Conservation (phyloP, 805 yeast genomes). For the Lachancea waltii region DNA sequence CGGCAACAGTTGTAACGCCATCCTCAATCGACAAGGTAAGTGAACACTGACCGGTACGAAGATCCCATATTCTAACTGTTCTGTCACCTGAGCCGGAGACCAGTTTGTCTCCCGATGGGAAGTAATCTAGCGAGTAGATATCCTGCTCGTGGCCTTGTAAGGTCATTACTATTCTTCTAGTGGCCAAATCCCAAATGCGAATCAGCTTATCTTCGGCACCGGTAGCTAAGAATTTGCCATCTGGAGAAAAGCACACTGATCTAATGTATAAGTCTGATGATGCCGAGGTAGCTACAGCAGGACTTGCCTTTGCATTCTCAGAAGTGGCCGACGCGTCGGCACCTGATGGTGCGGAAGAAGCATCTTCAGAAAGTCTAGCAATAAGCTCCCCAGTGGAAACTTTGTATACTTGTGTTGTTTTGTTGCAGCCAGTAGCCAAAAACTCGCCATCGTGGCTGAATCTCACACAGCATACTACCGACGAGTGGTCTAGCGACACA, state of each 20-base stretch:
- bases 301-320: conserved; percentile 25
- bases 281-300: conserved; percentile 38
- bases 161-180: conserved; percentile 77
- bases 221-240: conserved; percentile 86
- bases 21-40: conserved; percentile 88
- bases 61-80: conserved; percentile 94
- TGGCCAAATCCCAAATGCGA: conserved; percentile 91
- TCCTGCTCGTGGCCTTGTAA: conserved; percentile 96
- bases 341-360: conserved; percentile 33
- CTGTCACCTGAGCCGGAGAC: conserved; percentile 96
- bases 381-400: conserved; percentile 87
- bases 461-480: conserved; percentile 95
- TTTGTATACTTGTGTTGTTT: conserved; percentile 88
- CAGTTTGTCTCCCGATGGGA: conserved; percentile 87
- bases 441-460: conserved; percentile 87
- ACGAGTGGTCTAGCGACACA: conserved; percentile 84
- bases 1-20: conserved; percentile 97
- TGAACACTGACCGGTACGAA: conserved; percentile 79
- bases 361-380: conserved; percentile 80
- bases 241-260: conserved; percentile 94
- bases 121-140: conserved; percentile 89
- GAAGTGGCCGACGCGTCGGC: conserved; percentile 34
- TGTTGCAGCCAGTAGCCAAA: conserved; percentile 95
- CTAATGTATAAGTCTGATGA: conserved; percentile 79
- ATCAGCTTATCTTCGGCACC: conserved; percentile 89